These are phyloP conservation scores for Curvularia verruculosa DNA, from an alignment of 2,329 filamentous ascomycete genomes.

Conservation along the genomic window DNA sequence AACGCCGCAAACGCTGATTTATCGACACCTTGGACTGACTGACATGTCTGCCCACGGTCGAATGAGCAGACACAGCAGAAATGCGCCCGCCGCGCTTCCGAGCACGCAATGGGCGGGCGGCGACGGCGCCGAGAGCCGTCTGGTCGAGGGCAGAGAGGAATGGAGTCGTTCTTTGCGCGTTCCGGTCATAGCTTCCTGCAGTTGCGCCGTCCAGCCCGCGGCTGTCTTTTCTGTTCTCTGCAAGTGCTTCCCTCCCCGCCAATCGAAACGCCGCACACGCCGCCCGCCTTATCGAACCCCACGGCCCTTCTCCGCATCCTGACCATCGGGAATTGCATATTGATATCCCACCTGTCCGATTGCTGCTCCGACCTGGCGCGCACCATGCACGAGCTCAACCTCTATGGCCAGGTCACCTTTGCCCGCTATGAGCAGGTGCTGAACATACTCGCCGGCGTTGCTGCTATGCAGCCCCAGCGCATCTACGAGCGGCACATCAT, in stretches of 20 bases:
- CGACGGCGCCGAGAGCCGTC: conserved; percentile 20
- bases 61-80: conserved; percentile 21
- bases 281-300: conserved; percentile 37
- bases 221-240: conserved; percentile 18
- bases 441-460: conserved; percentile 66
- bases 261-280: conserved; percentile 24
- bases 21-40: conserved; percentile 17
- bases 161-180: conserved; percentile 23
- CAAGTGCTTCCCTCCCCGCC: conserved; percentile 26
- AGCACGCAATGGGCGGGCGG: background rate
- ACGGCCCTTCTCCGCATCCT: conserved; percentile 28
- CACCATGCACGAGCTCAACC: conserved; percentile 66
- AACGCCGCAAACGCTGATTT: conserved; percentile 26
- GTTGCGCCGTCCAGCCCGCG: conserved; percentile 20
- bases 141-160: conserved; percentile 15
- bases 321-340: conserved; percentile 37
- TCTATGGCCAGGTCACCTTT: conserved; percentile 64
- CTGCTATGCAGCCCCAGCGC: conserved; percentile 65
- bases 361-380: conserved; percentile 22
- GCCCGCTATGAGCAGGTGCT: conserved; percentile 65
- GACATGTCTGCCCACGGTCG: conserved; percentile 32
- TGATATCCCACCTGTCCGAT: conserved; percentile 24
- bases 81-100: background rate
- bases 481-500: conserved; percentile 62
- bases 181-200: conserved; percentile 31